Base-by-base conservation (phyloP, 2,329 filamentous ascomycete genomes). In the Plenodomus tracheiphilus region DNA sequence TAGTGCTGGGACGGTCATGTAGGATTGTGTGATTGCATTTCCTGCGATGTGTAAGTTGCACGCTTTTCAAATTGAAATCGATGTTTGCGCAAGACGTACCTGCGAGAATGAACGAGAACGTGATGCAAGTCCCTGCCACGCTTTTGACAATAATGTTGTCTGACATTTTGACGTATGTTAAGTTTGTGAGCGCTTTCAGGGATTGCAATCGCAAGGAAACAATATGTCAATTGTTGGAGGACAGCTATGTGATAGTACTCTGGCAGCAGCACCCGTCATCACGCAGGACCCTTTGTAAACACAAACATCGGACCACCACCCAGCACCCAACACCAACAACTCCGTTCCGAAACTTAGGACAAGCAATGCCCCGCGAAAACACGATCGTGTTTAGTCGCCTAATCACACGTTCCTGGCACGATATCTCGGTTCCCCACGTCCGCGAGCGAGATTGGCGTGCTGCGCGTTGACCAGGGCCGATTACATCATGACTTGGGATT, bases 21-120 rank as follows among this genome's bases (percentile, higher is more conserved):
- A 79, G 15, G 77, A 79, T 64, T 80, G 77, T 19, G 78, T 80
- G 46, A 81, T 76, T 11, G 77, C 78, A 66, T 80, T 80, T 46
- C 78, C 78, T 79, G 38, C 2, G 7, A 1, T 38, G 41, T 45
- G 41, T 61, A 25, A 55, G 25, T 43, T 37, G 13, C 3, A 10
- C 13, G 13, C 6, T 17, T 36, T 36, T 36, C 32, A 10, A 25
- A 10, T 25, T 7, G 28, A 32, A 10, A 41, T 11, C 13, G 10
- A 11, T 19, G 2, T 43, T 16, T 18, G 15, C 10, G 28, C 19
- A 36, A 22, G 30, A 36, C 15, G 2, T 63, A 78, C 77, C 77
- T 32, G 77, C 72, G 13, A 80, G 72, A 38, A 78, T 77, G 68
- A 77, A 79, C 2, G 77, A 79, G 53, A 76, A 76, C 10, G 76